Evolutionary conservation across 345 rosid genomes (phyloP).

Genomic region (Citrus unshiu): DNA sequence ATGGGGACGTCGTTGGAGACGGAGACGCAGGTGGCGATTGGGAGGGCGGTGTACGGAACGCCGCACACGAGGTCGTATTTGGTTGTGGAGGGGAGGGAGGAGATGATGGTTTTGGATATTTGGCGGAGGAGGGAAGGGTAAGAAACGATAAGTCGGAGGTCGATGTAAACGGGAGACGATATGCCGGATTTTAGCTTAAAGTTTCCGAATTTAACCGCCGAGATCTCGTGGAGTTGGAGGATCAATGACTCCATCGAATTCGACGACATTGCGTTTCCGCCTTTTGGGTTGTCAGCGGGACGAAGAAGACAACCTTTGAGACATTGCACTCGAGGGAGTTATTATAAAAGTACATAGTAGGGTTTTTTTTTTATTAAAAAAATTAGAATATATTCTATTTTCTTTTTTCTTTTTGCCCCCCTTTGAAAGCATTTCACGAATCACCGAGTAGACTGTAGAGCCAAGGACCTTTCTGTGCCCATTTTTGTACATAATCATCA

Average conservation of each 20-base stretch:
- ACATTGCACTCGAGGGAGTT: too few species aligned
- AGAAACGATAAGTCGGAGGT: constrained; percentile 87
- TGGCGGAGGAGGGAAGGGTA: constrained; percentile 74
- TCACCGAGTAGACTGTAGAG: too few species aligned
- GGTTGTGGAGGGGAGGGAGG: constrained; percentile 57
- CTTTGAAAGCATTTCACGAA: too few species aligned
- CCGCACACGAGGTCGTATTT: constrained; percentile 72
- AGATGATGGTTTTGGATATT: constrained; percentile 66
- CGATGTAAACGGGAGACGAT: constrained; percentile 85
- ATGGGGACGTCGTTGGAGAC: constrained; percentile 56
- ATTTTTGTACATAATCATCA: too few species aligned
- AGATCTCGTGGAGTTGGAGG: constrained; percentile 80
- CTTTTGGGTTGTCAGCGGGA: too few species aligned
- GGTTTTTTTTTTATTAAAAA: too few species aligned
- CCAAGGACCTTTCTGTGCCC: too few species aligned
- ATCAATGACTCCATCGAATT: constrained; percentile 64
- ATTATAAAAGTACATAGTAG: not conserved
- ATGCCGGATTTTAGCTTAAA: constrained; percentile 96
- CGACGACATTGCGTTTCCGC: constrained; percentile 25
- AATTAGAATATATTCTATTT: too few species aligned
- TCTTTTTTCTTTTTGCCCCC: too few species aligned
- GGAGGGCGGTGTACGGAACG: constrained; percentile 96
- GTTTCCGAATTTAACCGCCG: constrained; percentile 84
- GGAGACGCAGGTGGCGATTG: constrained; percentile 87
- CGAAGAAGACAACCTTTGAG: too few species aligned